Evolutionary conservation across 2,329 filamentous ascomycete genomes (phyloP).

Genomic region (Tolypocladium paradoxum): DNA sequence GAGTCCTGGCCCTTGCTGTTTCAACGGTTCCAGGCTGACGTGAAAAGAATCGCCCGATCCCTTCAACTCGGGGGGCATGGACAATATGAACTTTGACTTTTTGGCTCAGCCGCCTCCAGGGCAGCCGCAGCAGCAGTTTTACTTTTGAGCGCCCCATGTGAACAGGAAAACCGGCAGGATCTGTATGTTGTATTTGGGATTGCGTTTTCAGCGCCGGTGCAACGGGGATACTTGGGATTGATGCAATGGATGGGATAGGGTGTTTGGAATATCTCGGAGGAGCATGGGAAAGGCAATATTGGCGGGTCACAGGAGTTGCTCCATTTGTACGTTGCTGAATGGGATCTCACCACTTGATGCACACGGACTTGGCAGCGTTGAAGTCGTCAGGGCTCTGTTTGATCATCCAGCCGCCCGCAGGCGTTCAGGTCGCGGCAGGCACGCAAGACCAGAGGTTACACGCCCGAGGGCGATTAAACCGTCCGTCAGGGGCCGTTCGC

Average conservation of each 20-base stretch:
- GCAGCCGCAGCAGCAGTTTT: conserved; percentile 46
- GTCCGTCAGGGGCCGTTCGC: conserved; percentile 9
- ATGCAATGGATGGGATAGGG: not conserved
- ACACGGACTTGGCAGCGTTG: not conserved
- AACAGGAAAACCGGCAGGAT: not conserved
- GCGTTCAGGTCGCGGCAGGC: conserved; percentile 26
- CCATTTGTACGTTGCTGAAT: not conserved
- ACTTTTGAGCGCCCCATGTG: conserved; percentile 29
- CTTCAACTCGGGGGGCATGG: conserved; percentile 41
- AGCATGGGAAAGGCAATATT: conserved; percentile 4
- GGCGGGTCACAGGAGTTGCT: not conserved
- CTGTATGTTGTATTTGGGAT: not conserved
- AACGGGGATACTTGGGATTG: not conserved
- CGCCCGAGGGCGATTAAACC: conserved; percentile 18
- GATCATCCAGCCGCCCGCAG: conserved; percentile 34
- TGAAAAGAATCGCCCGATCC: conserved; percentile 45
- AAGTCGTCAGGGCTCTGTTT: conserved; percentile 29
- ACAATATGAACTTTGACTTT: conserved; percentile 51
- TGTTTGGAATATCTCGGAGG: no score
- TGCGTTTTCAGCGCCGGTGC: not conserved
- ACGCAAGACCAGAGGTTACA: conserved; percentile 26
- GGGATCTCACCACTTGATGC: not conserved
- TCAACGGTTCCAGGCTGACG: conserved; percentile 4
- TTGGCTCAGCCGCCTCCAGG: conserved; percentile 47
- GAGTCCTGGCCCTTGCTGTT: conserved; percentile 16